Percentiles rank a stretch among this genome's conserved stretches.
Evolutionary conservation across 73 alveolate species (phyloP).

Genomic region (Paramecium tetraurelia): DNA sequence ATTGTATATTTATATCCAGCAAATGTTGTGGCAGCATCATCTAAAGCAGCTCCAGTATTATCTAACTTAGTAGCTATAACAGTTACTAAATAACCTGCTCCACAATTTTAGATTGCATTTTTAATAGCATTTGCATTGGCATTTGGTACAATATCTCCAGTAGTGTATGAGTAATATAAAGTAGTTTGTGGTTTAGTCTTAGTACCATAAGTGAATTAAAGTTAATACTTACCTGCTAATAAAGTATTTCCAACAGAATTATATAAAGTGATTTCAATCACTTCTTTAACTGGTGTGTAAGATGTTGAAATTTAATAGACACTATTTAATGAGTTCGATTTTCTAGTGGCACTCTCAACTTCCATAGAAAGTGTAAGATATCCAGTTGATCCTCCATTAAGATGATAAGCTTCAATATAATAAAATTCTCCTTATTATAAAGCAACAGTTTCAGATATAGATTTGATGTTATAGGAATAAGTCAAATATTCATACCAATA

Average conservation of each 20-base stretch:
- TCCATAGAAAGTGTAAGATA: background rate
- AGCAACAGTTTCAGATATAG: background rate
- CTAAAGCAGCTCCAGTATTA: background rate
- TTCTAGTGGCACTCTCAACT: background rate
- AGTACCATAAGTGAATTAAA: background rate
- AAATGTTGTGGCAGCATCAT: background rate
- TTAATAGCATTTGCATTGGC: background rate
- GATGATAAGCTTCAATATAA: slow-evolving; percentile 1
- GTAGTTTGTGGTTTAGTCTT: background rate
- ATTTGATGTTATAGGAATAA: background rate
- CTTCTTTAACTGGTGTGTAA: slow-evolving; percentile 16
- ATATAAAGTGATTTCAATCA: background rate
- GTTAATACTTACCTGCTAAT: background rate
- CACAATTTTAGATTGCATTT: background rate
- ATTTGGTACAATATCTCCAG: background rate
- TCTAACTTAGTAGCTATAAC: background rate
- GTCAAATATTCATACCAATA: background rate
- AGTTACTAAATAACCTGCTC: background rate
- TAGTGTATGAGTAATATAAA: background rate
- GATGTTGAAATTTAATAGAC: background rate
- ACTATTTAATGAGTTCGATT: background rate
- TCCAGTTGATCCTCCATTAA: background rate
- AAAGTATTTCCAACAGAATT: background rate
- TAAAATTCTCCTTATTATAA: background rate
- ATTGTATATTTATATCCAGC: slow-evolving; percentile 34